Percentiles rank a stretch among this genome's conserved stretches.
Evolutionary conservation across 2,329 filamentous ascomycete species (phyloP).

Genomic region (Stagonosporopsis rhizophila): DNA sequence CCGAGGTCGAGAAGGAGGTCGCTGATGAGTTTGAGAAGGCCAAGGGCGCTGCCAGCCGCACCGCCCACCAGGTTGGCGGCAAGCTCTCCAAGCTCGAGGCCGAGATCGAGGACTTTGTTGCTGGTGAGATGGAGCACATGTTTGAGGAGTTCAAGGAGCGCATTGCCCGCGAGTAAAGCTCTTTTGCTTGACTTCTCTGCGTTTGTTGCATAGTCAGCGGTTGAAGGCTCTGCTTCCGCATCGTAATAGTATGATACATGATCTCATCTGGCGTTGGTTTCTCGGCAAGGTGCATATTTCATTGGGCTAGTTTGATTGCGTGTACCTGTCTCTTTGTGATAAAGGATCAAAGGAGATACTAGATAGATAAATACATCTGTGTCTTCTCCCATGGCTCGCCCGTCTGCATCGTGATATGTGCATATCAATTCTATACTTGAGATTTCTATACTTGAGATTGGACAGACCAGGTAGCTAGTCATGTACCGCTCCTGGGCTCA

Average conservation of each 20-base stretch:
- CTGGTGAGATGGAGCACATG: conserved; percentile 59
- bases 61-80: conserved; percentile 53
- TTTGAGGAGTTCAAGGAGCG: conserved; percentile 60
- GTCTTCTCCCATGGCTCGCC: neutral
- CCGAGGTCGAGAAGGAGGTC: conserved; percentile 46
- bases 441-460: too few species aligned
- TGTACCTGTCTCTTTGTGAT: conserved; percentile 2
- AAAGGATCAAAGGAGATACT: conserved; percentile 9
- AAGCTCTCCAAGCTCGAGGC: conserved; percentile 56
- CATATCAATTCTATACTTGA: too few species aligned
- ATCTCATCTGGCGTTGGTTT: conserved; percentile 15
- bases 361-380: conserved; percentile 10
- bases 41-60: conserved; percentile 49
- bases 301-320: conserved; percentile 18
- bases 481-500: too few species aligned
- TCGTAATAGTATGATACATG: conserved; percentile 19
- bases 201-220: conserved; percentile 16
- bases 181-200: neutral
- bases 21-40: conserved; percentile 47
- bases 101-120: conserved; percentile 57
- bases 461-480: too few species aligned
- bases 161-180: conserved; percentile 42
- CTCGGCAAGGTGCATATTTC: conserved; percentile 23
- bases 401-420: neutral
- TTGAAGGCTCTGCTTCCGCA: conserved; percentile 6